Percentiles rank a stretch among this genome's conserved stretches.
Conservation (phyloP, 768 basidiomycete genomes). For the Collybia mongolica region DNA sequence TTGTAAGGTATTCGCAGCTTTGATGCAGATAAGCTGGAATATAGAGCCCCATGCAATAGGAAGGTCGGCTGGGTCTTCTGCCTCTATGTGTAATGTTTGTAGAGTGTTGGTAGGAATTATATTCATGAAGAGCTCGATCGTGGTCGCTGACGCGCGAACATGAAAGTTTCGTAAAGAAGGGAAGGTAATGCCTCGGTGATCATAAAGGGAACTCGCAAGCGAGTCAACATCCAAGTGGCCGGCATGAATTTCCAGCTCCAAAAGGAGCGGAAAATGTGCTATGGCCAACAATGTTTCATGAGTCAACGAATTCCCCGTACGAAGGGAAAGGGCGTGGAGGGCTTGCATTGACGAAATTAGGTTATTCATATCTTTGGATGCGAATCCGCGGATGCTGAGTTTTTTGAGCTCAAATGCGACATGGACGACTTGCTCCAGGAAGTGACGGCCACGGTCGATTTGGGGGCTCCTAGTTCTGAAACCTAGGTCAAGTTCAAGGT, state of each 20-base stretch:
- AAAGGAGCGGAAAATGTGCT: slow-evolving; percentile 33
- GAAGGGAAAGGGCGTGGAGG: slow-evolving; percentile 36
- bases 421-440: slow-evolving; percentile 25
- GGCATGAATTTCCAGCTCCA: slow-evolving; percentile 43
- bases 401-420: slow-evolving; percentile 29
- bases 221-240: slow-evolving; percentile 29
- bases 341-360: slow-evolving; percentile 29
- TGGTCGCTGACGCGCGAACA: slow-evolving; percentile 33
- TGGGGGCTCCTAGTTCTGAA: slow-evolving; percentile 26
- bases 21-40: slow-evolving; percentile 27
- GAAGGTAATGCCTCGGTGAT: slow-evolving; percentile 23
- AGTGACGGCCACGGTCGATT: slow-evolving; percentile 20
- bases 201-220: slow-evolving; percentile 14
- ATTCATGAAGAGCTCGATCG: slow-evolving; percentile 33
- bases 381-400: slow-evolving; percentile 38
- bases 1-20: slow-evolving; percentile 27
- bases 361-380: slow-evolving; percentile 24
- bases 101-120: slow-evolving; percentile 30
- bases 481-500: slow-evolving; percentile 38
- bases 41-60: slow-evolving; percentile 32
- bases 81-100: slow-evolving; percentile 36
- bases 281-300: slow-evolving; percentile 33
- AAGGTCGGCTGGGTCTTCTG: slow-evolving; percentile 21
- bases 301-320: slow-evolving; percentile 35
- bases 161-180: slow-evolving; percentile 35